Evolutionary conservation across 2,329 filamentous ascomycete genomes (phyloP).

Genomic region (Curvularia eragrostidis): DNA sequence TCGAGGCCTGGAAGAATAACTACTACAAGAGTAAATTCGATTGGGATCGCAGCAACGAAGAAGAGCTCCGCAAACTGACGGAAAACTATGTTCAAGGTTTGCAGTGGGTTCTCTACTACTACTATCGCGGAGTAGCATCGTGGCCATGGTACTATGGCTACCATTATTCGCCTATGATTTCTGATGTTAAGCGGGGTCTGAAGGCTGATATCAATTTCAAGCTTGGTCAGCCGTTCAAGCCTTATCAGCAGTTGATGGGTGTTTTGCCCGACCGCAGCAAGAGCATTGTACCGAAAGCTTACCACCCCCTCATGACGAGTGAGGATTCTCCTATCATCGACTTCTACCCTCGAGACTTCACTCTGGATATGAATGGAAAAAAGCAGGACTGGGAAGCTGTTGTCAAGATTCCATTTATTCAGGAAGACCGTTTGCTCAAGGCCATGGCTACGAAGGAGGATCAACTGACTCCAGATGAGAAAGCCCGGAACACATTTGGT

Average conservation of each 20-base stretch:
- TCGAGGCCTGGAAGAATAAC: slow-evolving; percentile 89
- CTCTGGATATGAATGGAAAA: slow-evolving; percentile 99
- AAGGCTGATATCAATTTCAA: slow-evolving; percentile 89
- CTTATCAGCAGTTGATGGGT: slow-evolving; percentile 97
- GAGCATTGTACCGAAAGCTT: slow-evolving; percentile 86
- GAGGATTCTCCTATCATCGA: slow-evolving; percentile 92
- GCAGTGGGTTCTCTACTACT: slow-evolving; percentile 98
- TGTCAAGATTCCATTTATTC: slow-evolving; percentile 98
- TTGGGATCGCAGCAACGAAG: slow-evolving; percentile 82
- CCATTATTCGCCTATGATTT: slow-evolving; percentile 97
- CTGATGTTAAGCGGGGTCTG: slow-evolving; percentile 88
- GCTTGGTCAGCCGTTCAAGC: slow-evolving; percentile 91
- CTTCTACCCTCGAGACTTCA: slow-evolving; percentile 96
- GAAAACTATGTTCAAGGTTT: slow-evolving; percentile 98
- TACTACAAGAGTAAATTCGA: slow-evolving; percentile 93
- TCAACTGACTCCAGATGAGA: slow-evolving; percentile 78
- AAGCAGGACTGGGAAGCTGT: slow-evolving; percentile 99
- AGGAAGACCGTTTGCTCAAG: slow-evolving; percentile 81
- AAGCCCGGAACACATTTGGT: slow-evolving; percentile 85
- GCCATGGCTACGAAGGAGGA: slow-evolving; percentile 88
- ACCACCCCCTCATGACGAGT: slow-evolving; percentile 92
- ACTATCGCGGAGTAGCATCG: slow-evolving; percentile 94
- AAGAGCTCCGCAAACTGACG: slow-evolving; percentile 79
- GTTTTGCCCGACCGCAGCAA: slow-evolving; percentile 97
- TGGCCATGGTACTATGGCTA: slow-evolving; percentile 99